Conservation (phyloP, 805 yeast species). For the Kuraishia piskuri region DNA sequence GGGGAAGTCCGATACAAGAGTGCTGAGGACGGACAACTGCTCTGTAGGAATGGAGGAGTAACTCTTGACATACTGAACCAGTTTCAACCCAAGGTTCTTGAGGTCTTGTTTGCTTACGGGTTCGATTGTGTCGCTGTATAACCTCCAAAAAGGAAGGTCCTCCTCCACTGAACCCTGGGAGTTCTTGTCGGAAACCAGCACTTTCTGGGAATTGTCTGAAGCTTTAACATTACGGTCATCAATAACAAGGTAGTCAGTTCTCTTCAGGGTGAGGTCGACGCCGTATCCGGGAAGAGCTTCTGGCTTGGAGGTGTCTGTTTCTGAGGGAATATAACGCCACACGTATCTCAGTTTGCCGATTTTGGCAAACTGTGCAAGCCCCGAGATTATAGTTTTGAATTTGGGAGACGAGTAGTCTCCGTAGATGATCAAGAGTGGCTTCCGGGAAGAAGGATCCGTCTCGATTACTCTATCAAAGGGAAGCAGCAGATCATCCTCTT, state of each 20-base stretch:
- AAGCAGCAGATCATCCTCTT: slow-evolving; percentile 12
- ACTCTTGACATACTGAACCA: slow-evolving; percentile 29
- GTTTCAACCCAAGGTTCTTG: slow-evolving; percentile 27
- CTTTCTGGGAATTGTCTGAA: neutral
- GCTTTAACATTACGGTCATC: slow-evolving; percentile 41
- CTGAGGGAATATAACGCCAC: slow-evolving; percentile 58
- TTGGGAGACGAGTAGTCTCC: slow-evolving; percentile 47
- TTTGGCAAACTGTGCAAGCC: slow-evolving; percentile 49
- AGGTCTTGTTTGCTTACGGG: slow-evolving; percentile 24
- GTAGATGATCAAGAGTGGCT: slow-evolving; percentile 57
- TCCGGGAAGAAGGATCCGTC: neutral
- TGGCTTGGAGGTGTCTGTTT: slow-evolving; percentile 6
- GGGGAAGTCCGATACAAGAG: slow-evolving; percentile 46
- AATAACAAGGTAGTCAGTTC: slow-evolving; percentile 57
- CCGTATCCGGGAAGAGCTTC: slow-evolving; percentile 55
- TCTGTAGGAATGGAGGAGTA: slow-evolving; percentile 12
- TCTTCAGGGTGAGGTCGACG: slow-evolving; percentile 50
- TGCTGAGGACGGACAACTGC: slow-evolving; percentile 28
- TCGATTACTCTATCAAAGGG: slow-evolving; percentile 67
- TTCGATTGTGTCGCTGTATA: slow-evolving; percentile 20
- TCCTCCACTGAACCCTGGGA: neutral
- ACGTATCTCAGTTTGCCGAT: slow-evolving; percentile 63
- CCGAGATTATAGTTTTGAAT: slow-evolving; percentile 49
- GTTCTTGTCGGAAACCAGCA: neutral
- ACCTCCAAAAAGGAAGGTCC: slow-evolving; percentile 10